Evolutionary conservation across 805 yeast species (phyloP).

Genomic region (Metschnikowia shivogae): DNA sequence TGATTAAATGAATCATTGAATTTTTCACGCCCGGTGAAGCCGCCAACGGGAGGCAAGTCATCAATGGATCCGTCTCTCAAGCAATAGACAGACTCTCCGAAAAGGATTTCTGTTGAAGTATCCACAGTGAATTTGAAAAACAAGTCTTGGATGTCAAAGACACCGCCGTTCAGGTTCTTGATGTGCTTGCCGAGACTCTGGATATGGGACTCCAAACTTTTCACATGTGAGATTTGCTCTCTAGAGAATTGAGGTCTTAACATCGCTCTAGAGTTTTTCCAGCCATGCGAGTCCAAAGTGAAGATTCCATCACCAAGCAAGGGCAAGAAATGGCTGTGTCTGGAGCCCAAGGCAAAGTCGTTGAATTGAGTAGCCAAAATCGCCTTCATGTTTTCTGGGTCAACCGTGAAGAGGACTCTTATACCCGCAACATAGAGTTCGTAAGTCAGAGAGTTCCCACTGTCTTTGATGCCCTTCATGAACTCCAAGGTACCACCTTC

Average conservation of each 20-base stretch:
- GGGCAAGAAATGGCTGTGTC: conserved; percentile 36
- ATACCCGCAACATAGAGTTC: conserved; percentile 19
- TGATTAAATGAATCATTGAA: conserved; percentile 35
- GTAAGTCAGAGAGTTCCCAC: conserved; percentile 1
- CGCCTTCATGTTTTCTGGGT: conserved; percentile 42
- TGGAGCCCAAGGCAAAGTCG: conserved; percentile 37
- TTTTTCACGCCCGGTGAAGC: conserved; percentile 28
- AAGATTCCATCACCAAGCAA: conserved; percentile 42
- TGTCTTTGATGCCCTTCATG: not conserved
- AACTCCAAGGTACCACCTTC: conserved; percentile 14
- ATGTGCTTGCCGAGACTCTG: conserved; percentile 33
- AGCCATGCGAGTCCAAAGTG: conserved; percentile 40
- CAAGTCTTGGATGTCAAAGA: conserved; percentile 36
- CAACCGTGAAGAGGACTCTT: conserved; percentile 25
- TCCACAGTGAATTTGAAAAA: conserved; percentile 39
- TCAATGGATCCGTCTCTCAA: conserved; percentile 31
- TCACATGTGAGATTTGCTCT: conserved; percentile 41
- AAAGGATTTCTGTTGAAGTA: conserved; percentile 39
- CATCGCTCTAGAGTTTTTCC: conserved; percentile 43
- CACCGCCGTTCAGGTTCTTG: conserved; percentile 21
- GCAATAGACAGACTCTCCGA: conserved; percentile 36
- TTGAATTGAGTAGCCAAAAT: conserved; percentile 40
- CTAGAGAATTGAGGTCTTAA: conserved; percentile 43
- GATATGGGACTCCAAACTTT: conserved; percentile 37
- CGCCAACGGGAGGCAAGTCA: conserved; percentile 15